phyloP scores from a whole-genome alignment of 192 early-diverging fungal genomes.

The Coemansia nantahalensis region DNA sequence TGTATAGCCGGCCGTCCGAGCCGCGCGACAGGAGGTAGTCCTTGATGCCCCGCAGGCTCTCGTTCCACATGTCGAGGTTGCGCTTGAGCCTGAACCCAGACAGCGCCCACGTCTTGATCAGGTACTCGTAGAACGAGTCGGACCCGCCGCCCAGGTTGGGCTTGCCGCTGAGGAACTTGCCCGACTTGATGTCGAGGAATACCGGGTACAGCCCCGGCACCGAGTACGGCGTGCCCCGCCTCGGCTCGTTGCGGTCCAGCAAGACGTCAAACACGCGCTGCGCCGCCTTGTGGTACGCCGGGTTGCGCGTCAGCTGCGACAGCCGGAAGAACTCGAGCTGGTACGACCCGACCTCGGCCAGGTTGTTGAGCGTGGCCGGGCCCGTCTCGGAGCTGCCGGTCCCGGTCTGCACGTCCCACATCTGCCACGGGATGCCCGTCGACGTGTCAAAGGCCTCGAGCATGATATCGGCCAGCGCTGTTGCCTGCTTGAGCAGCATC shows the following conservation, averaged over 20 bases:
- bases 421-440: slow-evolving; percentile 71
- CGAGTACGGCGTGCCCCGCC: slow-evolving; percentile 30
- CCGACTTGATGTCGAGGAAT: slow-evolving; percentile 55
- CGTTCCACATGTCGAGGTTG: slow-evolving; percentile 49
- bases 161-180: slow-evolving; percentile 48
- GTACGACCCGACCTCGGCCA: slow-evolving; percentile 79
- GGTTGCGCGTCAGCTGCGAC: slow-evolving; percentile 70
- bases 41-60: slow-evolving; percentile 42
- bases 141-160: slow-evolving; percentile 85
- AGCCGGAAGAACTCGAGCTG: slow-evolving; percentile 93
- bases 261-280: slow-evolving; percentile 58
- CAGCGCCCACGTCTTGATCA: slow-evolving; percentile 87
- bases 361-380: slow-evolving; percentile 39
- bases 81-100: slow-evolving; percentile 57
- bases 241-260: slow-evolving; percentile 40
- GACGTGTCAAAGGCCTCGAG: slow-evolving; percentile 72
- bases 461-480: slow-evolving; percentile 72
- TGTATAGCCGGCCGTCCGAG: slow-evolving; percentile 49
- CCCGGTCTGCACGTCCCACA: slow-evolving; percentile 60
- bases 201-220: slow-evolving; percentile 77
- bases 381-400: slow-evolving; percentile 55
- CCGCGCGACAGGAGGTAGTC: slow-evolving; percentile 43
- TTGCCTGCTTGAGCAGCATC: slow-evolving; percentile 67
- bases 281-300: slow-evolving; percentile 79
- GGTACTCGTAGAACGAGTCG: slow-evolving; percentile 95